Percentiles rank a stretch among this genome's conserved stretches.
These are phyloP conservation scores for Collybiopsis confluens DNA, from an alignment of 768 basidiomycete genomes.

Conservation along the genomic window DNA sequence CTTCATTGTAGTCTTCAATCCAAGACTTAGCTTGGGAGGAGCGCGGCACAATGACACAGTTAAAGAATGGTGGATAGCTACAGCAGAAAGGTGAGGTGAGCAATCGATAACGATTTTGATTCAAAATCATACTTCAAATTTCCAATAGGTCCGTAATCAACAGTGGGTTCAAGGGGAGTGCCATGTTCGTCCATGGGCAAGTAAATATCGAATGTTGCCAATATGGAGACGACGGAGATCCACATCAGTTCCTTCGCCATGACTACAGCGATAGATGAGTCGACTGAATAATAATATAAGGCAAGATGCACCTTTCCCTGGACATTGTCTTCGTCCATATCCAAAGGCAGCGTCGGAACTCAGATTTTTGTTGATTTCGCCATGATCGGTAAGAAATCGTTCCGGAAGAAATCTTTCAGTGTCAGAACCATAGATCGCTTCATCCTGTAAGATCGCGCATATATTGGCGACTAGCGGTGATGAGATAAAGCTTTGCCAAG, in stretches of 20 bases:
- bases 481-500: no score
- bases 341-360: conserved; percentile 11
- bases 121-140: not conserved
- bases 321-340: conserved; percentile 13
- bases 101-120: not conserved
- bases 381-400: conserved; percentile 15
- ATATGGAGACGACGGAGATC: not conserved
- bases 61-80: not conserved
- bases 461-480: conserved; percentile 5
- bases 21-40: no score
- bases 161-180: not conserved
- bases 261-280: not conserved
- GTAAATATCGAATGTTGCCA: not conserved
- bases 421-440: conserved; percentile 21
- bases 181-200: conserved; percentile 5
- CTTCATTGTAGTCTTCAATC: not conserved
- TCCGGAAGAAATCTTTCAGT: conserved; percentile 26
- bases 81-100: not conserved
- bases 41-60: not conserved
- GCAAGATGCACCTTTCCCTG: not conserved
- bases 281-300: not conserved
- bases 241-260: conserved; percentile 1
- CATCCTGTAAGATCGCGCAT: conserved; percentile 16
- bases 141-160: not conserved
- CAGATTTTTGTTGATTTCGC: conserved; percentile 1